A percentile compares a stretch with the other conserved stretches of the same genome.
Evolutionary conservation across 1,139 yeast genomes (phyloP).

Genomic region (Hyphopichia fennica): DNA sequence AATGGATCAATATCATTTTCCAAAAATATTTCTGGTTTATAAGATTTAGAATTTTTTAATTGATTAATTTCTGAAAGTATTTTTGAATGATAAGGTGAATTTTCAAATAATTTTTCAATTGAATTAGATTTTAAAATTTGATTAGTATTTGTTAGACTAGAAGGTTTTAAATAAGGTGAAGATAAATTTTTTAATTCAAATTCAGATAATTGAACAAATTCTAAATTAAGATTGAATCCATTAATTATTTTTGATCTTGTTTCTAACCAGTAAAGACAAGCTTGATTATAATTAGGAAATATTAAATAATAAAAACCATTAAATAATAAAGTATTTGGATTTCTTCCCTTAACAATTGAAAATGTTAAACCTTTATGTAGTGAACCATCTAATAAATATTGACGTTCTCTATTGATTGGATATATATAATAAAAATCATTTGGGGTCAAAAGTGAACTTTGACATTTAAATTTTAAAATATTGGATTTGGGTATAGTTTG

Average conservation of each 20-base stretch:
- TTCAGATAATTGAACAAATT: conserved; percentile 34
- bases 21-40: conserved; percentile 7
- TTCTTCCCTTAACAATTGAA: conserved; percentile 46
- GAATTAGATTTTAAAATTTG: not conserved
- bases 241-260: conserved; percentile 49
- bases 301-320: conserved; percentile 52
- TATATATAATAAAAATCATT: conserved; percentile 40
- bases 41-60: conserved; percentile 5
- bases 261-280: conserved; percentile 51
- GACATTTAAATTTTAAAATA: conserved; percentile 36
- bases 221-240: conserved; percentile 47
- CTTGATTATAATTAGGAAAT: conserved; percentile 47
- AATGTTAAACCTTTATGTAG: conserved; percentile 27
- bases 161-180: conserved; percentile 24
- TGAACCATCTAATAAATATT: conserved; percentile 21
- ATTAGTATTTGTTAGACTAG: not conserved
- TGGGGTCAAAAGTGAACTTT: conserved; percentile 33
- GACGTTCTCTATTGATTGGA: conserved; percentile 33
- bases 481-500: conserved; percentile 18
- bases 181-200: conserved; percentile 22
- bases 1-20: conserved; percentile 11
- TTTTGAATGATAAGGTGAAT: conserved; percentile 9
- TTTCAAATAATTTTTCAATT: conserved; percentile 9
- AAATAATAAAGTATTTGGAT: conserved; percentile 43
- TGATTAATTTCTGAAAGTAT: conserved; percentile 6